Conservation (phyloP, 228 moss, liverwort and hornwort species). For the Sphagnum magellanicum region DNA sequence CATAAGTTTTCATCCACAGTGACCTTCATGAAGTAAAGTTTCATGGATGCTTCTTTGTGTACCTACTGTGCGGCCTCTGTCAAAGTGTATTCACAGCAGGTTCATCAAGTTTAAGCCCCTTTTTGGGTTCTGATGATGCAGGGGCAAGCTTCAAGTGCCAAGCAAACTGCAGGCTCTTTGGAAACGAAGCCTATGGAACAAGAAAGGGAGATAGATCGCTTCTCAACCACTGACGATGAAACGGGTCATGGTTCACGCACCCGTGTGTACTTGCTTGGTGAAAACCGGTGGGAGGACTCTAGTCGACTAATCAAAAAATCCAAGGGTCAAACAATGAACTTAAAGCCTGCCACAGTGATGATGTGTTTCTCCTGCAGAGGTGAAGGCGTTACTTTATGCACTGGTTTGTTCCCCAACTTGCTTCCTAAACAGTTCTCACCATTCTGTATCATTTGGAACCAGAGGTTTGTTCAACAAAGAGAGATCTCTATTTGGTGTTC, state of each 20-base stretch:
- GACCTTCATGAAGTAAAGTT: no score
- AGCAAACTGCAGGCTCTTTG: no score
- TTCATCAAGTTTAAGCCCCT: no score
- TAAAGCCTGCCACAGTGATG: conserved; percentile 15
- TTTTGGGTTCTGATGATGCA: no score
- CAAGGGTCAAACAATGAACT: conserved; percentile 14
- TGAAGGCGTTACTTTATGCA: conserved; percentile 65
- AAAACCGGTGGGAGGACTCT: conserved; percentile 97
- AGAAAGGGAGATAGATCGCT: conserved; percentile 39
- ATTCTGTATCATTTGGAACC: neutral
- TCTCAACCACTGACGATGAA: conserved; percentile 20
- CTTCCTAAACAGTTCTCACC: neutral
- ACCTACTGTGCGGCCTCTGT: no score
- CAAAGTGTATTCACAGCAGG: no score
- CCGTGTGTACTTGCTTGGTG: conserved; percentile 84
- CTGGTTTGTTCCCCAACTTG: conserved; percentile 16
- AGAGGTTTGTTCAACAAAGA: neutral
- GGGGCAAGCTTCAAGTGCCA: no score
- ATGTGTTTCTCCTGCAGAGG: conserved; percentile 80
- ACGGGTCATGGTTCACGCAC: conserved; percentile 32
- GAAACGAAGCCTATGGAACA: conserved; percentile 14
- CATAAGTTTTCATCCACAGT: no score
- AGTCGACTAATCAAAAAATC: conserved; percentile 30
- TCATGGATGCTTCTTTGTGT: no score
- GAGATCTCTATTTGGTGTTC: neutral